Base-by-base conservation (phyloP, 2,329 filamentous ascomycete genomes). In the Beauveria caledonica region DNA sequence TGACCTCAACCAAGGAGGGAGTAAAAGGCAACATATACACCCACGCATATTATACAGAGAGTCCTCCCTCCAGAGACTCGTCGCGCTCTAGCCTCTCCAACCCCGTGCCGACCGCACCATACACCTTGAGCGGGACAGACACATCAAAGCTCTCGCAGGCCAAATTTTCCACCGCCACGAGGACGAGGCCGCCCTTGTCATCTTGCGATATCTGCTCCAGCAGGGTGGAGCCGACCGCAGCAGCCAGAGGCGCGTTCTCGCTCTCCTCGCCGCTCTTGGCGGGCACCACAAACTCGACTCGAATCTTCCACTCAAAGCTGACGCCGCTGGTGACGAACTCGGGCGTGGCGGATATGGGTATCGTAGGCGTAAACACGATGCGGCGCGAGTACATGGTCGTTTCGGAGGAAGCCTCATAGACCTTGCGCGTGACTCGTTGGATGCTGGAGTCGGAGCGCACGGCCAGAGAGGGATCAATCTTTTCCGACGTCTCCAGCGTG, bases 241-340 rank as follows among this genome's bases (percentile, higher is more conserved):
- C 11, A 63, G 65, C 15, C 17, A 67, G 67, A n/a, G 62, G 63
- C 33, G 61, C 52, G 1, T 61, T 63, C 29, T 65, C 58, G 11
- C 62, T 62, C n/a, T 68, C 68, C 21, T 68, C 68, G 11, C 63
- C 63, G 46, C 69, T 65, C 44, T 81, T 70, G 19, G 81, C 84
- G 6, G 89, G 87, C 6, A 93, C 93, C 27, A 96, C 92, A 73
- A 99, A 99, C 74, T 97, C 92, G 61, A 99, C 85, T 1, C 90
- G 80, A 39, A 99, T 78, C 71, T 88, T 89, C 94, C 94, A 99
- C 65, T 91, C 88, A 27, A 97, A 77, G 64, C 84, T 89, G 4
- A 99, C 84, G 2, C 92, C 92, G 63, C 86, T 96, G 0, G 94
- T 99, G 51, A 95, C 83, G 66, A 99, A 96, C 64, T 94, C 92